Evolutionary conservation across 108 stramenopile genomes (phyloP).

Genomic region (Cylindrotheca fusiformis): DNA sequence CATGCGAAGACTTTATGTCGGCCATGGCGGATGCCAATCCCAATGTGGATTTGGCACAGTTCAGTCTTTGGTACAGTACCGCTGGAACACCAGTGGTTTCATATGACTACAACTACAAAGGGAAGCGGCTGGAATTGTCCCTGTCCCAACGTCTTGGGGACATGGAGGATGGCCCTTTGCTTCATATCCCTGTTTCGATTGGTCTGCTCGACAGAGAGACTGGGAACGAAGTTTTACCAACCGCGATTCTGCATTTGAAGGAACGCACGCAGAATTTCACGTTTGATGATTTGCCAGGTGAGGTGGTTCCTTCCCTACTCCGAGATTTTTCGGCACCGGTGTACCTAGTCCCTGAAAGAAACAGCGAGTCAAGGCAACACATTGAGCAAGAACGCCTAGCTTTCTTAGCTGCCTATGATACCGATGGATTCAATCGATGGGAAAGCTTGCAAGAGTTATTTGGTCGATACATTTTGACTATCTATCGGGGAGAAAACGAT

Average conservation of each 20-base stretch:
- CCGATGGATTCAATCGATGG: slow-evolving; percentile 93
- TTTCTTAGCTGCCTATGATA: slow-evolving; percentile 83
- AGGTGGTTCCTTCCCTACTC: slow-evolving; percentile 88
- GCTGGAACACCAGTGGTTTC: slow-evolving; percentile 83
- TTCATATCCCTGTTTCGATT: slow-evolving; percentile 75
- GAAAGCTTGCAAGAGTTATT: slow-evolving; percentile 79
- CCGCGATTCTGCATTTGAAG: slow-evolving; percentile 79
- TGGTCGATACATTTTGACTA: slow-evolving; percentile 56
- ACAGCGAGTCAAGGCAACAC: slow-evolving; percentile 17
- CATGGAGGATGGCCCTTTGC: slow-evolving; percentile 40
- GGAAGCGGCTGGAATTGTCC: neutral
- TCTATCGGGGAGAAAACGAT: slow-evolving; percentile 23
- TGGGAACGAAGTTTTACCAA: slow-evolving; percentile 81
- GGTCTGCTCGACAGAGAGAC: slow-evolving; percentile 83
- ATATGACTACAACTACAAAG: slow-evolving; percentile 47
- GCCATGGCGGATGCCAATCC: neutral
- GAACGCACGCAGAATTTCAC: slow-evolving; percentile 79
- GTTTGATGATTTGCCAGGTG: slow-evolving; percentile 62
- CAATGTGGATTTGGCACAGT: slow-evolving; percentile 50
- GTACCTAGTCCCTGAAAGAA: slow-evolving; percentile 54
- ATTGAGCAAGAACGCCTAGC: slow-evolving; percentile 64
- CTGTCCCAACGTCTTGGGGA: neutral
- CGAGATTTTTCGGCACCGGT: slow-evolving; percentile 95
- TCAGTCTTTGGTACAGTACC: slow-evolving; percentile 84
- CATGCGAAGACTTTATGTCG: neutral